phyloP scores from a whole-genome alignment of 2,329 filamentous ascomycete species.

The Calycina herbarum region DNA sequence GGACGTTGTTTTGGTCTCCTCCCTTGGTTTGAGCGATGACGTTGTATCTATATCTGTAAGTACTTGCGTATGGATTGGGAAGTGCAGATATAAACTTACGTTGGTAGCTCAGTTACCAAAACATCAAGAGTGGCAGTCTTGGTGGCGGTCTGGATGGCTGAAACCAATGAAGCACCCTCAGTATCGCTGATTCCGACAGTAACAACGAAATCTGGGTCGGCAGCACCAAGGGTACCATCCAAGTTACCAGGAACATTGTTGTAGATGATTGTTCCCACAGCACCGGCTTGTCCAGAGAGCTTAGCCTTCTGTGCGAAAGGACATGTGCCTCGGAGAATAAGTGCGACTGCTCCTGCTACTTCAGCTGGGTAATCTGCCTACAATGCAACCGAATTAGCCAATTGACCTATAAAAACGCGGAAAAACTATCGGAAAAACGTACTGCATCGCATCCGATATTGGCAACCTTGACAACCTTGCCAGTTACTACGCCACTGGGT shows the following conservation, averaged over 20 bases:
- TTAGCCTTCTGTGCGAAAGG: conserved; percentile 69
- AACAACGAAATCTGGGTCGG: conserved; percentile 4
- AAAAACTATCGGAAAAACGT: background rate
- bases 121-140: conserved; percentile 12
- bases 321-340: conserved; percentile 69
- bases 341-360: conserved; percentile 62
- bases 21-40: conserved; percentile 61
- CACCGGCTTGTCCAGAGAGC: conserved; percentile 66
- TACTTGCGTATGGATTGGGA: background rate
- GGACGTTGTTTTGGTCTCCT: conserved; percentile 62
- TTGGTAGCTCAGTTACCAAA: conserved; percentile 17
- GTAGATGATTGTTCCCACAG: conserved; percentile 67
- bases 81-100: background rate
- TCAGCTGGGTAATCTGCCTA: conserved; percentile 59
- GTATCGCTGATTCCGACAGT: conserved; percentile 13
- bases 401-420: background rate
- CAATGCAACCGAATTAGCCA: background rate
- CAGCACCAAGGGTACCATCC: conserved; percentile 52
- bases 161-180: conserved; percentile 38
- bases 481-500: conserved; percentile 17
- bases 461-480: conserved; percentile 21
- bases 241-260: conserved; percentile 64
- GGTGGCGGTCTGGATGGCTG: conserved; percentile 48
- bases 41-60: conserved; percentile 41
- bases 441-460: conserved; percentile 28